Conservation (phyloP, 768 basidiomycete genomes). For the Tubosaeta brunneosetosa region DNA sequence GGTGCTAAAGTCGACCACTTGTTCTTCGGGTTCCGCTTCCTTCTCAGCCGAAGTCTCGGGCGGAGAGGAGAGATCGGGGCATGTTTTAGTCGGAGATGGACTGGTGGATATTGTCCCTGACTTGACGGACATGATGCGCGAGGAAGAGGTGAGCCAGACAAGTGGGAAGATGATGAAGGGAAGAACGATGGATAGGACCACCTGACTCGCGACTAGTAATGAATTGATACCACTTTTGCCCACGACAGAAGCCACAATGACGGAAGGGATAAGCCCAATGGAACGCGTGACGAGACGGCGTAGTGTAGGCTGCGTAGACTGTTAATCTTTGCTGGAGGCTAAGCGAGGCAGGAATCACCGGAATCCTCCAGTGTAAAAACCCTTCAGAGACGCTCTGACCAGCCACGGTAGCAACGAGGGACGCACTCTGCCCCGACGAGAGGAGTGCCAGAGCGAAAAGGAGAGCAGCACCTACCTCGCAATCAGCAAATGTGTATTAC, state of each 20-base stretch:
- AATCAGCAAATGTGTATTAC: neutral
- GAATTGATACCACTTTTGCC: conserved; percentile 68
- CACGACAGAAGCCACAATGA: conserved; percentile 68
- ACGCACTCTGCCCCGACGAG: conserved; percentile 84
- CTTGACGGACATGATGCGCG: conserved; percentile 64
- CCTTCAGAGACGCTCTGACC: conserved; percentile 91
- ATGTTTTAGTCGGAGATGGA: neutral
- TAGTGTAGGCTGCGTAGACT: conserved; percentile 51
- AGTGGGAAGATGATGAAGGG: conserved; percentile 85
- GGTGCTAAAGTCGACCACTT: conserved; percentile 60
- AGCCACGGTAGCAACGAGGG: conserved; percentile 83
- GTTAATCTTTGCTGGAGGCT: conserved; percentile 23
- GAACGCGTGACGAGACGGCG: conserved; percentile 81
- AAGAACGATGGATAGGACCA: conserved; percentile 75
- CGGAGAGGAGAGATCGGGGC: neutral
- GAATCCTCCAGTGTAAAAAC: conserved; percentile 81
- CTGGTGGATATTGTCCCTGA: conserved; percentile 1
- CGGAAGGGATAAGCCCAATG: conserved; percentile 77
- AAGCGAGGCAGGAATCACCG: conserved; percentile 40
- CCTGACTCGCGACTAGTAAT: conserved; percentile 84
- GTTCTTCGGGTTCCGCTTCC: conserved; percentile 23
- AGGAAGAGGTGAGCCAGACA: conserved; percentile 64
- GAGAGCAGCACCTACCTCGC: conserved; percentile 61
- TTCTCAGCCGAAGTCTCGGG: neutral
- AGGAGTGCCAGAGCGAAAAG: conserved; percentile 86